Base-by-base conservation (phyloP, 441 rosid genomes). In the Manihot esculenta region DNA sequence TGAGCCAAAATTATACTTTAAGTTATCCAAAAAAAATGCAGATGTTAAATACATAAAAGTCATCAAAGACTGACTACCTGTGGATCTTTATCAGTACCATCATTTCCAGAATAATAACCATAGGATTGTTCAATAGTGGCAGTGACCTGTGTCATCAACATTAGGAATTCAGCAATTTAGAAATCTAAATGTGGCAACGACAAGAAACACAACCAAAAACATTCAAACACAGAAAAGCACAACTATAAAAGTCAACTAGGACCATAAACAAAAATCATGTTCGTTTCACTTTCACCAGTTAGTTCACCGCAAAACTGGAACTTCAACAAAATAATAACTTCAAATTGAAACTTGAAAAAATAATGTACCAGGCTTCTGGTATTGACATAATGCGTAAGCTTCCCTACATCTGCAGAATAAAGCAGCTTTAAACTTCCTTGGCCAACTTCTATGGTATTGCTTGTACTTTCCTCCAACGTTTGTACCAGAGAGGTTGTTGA, bases 21-120 rank as follows among this genome's bases (percentile, higher is more conserved):
- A 15, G 14, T 38, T 18, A 56, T 30, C 59, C 23, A 77, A 71
- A 42, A 33, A 66, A 61, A 77, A 35, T 49, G 49, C 3, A 49
- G 41, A 47, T 45, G 30, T 48, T 68, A 66, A 27, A 42, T 18
- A 33, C 45, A 35, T 44, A 42, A n/a, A 60, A 41, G 15, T 68
- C 10, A 45, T 41, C 68, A 61, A 71, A 59, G 23, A 76, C 51
- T 68, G 71, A 20, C 41, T 84, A 92, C 97, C 93, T 93, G 97
- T 77, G 95, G 92, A 76, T 71, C 86, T 79, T 79, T 83, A 77
- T 88, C 93, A 20, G 85, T 72, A 76, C 93, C 98, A 78, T 89
- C 82, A 81, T 85, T 87, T 79, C 87, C 84, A 61, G 86, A 73
- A 85, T 90, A 92, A 79, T 84, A 92, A 79, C 89, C 81, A 76